Evolutionary conservation across 164 flowering plant species (phyloP), one percentile per base, ranked within the genome.

Genomic region (Cinnamomum micranthum): DNA sequence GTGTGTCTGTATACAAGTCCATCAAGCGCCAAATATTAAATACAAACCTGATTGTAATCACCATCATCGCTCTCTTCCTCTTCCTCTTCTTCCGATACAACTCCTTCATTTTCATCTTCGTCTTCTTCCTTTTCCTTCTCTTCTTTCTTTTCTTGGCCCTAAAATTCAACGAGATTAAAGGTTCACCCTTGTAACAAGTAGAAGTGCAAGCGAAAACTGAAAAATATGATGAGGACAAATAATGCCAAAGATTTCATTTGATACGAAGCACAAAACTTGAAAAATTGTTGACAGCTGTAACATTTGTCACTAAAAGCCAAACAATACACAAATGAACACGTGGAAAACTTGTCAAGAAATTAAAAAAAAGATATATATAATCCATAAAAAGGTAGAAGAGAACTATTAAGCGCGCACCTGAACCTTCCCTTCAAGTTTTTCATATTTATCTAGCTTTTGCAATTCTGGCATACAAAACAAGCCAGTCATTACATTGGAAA

Each of bases 11-110:
- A 41, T 41, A 64, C 10, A 23, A 23, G 35, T 65, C 59, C n/a
- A 64, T 41, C n/a, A 73, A 23, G 60, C 62, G 1, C 13, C 19
- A 52, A 20, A 64, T 2, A 64, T 1, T 52, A n/a, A 23, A 41
- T 11, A 20, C 6, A 24, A 68, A 88, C 91, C 91, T 85, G 84
- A 47, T 85, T 80, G 62, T 88, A 86, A 65, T 88, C 91, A 41
- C 84, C 87, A 71, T 84, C 87, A 77, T 83, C 86, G 64, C 82
- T 80, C 55, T 71, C 82, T 74, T 86, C 89, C 68, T 78, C 83
- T 1, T 84, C 85, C 55, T 65, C 84, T 25, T 78, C 84, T 20
- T 75, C 81, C 14, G 58, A 67, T 20, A 35, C 71, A 31, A 68
- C 87, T 0, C 75, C 82, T 66, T 79, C 87, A 2, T 86, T 87